Evolutionary conservation across 805 yeast genomes (phyloP).

Genomic region (Candida patagonica): DNA sequence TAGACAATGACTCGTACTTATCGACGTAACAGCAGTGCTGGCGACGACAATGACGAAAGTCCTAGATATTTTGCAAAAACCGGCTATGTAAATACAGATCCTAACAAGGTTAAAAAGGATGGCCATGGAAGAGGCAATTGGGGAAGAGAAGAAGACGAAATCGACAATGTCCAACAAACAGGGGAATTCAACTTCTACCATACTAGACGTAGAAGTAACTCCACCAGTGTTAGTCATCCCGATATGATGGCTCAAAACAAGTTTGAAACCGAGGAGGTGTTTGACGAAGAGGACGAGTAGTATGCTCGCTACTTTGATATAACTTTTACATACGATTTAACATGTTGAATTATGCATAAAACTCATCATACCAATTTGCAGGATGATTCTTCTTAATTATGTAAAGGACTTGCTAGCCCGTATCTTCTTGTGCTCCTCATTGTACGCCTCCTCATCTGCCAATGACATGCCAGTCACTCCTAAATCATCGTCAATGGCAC

Average conservation of each 20-base stretch:
- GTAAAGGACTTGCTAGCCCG: constrained; percentile 1
- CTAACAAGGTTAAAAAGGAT: constrained; percentile 67
- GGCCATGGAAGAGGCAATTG: constrained; percentile 86
- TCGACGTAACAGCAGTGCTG: constrained; percentile 10
- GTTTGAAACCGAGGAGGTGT: constrained; percentile 16
- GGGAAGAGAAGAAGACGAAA: constrained; percentile 78
- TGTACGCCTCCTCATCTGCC: constrained; percentile 5
- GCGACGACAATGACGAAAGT: too few relatives aligned
- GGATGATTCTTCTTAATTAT: too few relatives aligned
- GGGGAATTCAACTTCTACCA: constrained; percentile 40
- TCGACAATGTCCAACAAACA: constrained; percentile 49
- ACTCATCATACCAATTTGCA: too few relatives aligned
- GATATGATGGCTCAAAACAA: constrained; percentile 13
- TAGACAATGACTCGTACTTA: constrained; percentile 20
- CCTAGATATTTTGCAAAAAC: constrained; percentile 73
- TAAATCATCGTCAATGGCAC: constrained; percentile 3
- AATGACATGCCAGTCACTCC: constrained; percentile 1
- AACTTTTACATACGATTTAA: too few relatives aligned
- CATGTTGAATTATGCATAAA: too few relatives aligned
- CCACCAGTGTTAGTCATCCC: constrained; percentile 17
- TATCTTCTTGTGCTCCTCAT: constrained; percentile 2
- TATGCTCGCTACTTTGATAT: too few relatives aligned
- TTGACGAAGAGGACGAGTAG: constrained; percentile 14
- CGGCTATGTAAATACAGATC: constrained; percentile 53
- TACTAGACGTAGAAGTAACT: constrained; percentile 30